Conservation (phyloP, 345 rosid species). For the Boechera stricta region DNA sequence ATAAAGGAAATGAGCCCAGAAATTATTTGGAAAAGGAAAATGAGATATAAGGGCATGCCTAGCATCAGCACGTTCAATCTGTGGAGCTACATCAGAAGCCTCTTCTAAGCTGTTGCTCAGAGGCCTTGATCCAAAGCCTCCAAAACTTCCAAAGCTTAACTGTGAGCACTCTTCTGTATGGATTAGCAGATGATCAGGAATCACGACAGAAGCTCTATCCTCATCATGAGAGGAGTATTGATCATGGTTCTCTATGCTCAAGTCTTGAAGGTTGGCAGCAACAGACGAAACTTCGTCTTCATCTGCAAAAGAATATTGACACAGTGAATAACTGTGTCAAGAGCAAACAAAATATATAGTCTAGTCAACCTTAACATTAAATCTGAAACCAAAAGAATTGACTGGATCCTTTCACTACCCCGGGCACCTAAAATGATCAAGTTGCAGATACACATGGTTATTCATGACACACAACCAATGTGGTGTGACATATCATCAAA, state of each 20-base stretch:
- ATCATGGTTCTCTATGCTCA: slow-evolving; percentile 61
- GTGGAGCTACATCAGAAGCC: slow-evolving; percentile 53
- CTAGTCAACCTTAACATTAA: slow-evolving; percentile 56
- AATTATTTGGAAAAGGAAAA: slow-evolving; percentile 6
- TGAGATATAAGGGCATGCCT: slow-evolving; percentile 51
- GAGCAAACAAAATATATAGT: slow-evolving; percentile 17
- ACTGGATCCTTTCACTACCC: slow-evolving; percentile 57
- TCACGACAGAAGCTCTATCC: slow-evolving; percentile 71
- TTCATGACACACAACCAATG: not conserved
- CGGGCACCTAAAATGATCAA: not conserved
- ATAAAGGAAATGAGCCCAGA: not conserved
- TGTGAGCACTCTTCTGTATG: slow-evolving; percentile 80
- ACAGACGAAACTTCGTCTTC: slow-evolving; percentile 59
- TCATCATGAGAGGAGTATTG: slow-evolving; percentile 55
- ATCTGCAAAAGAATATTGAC: slow-evolving; percentile 50
- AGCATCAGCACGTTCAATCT: slow-evolving; percentile 60
- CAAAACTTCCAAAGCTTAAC: slow-evolving; percentile 95
- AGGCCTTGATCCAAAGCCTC: slow-evolving; percentile 59
- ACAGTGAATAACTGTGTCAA: not conserved
- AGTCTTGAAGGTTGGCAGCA: slow-evolving; percentile 62
- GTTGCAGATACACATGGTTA: not conserved
- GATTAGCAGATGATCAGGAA: slow-evolving; percentile 87
- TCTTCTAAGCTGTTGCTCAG: slow-evolving; percentile 65
- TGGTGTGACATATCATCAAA: slow-evolving; percentile 3
- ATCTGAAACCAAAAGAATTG: slow-evolving; percentile 19